Percentiles rank a stretch among this genome's conserved stretches.
These are phyloP conservation scores for Cajanus cajan DNA, from an alignment of 306 rosid species.

Conservation along the genomic window DNA sequence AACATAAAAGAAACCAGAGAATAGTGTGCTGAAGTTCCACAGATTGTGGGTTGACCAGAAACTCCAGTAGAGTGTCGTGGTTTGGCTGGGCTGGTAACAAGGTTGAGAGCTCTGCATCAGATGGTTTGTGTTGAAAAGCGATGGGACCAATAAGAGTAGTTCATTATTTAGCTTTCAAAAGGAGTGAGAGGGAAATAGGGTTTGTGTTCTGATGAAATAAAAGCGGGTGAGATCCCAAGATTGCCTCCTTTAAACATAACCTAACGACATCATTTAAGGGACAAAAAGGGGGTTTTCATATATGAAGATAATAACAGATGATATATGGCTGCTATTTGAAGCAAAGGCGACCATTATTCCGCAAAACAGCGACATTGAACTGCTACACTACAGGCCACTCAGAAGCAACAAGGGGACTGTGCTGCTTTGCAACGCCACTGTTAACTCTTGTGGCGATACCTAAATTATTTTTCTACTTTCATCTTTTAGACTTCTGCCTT, in stretches of 20 bases:
- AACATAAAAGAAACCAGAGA: too few species aligned
- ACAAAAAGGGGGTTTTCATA: not conserved
- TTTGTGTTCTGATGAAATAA: not conserved
- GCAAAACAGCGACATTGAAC: not conserved
- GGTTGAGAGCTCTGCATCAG: too few species aligned
- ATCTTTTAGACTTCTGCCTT: not conserved
- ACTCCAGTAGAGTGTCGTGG: too few species aligned
- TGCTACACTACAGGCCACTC: not conserved
- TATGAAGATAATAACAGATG: not conserved
- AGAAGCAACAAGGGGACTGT: too few species aligned
- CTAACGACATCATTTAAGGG: not conserved
- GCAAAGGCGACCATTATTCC: not conserved
- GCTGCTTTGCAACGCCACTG: not conserved
- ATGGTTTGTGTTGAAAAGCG: too few species aligned
- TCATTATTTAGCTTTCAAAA: not conserved
- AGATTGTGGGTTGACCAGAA: too few species aligned
- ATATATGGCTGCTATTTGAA: not conserved
- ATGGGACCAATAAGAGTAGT: not conserved
- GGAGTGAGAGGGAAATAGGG: not conserved
- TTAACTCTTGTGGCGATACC: not conserved
- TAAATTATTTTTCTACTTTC: not conserved
- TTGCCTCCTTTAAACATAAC: not conserved
- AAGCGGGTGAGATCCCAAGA: not conserved
- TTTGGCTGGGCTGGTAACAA: too few species aligned
- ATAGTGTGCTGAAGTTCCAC: too few species aligned